Evolutionary conservation across 371 early-diverging fungal species (phyloP).

Genomic region (Phascolomyces articulosus): DNA sequence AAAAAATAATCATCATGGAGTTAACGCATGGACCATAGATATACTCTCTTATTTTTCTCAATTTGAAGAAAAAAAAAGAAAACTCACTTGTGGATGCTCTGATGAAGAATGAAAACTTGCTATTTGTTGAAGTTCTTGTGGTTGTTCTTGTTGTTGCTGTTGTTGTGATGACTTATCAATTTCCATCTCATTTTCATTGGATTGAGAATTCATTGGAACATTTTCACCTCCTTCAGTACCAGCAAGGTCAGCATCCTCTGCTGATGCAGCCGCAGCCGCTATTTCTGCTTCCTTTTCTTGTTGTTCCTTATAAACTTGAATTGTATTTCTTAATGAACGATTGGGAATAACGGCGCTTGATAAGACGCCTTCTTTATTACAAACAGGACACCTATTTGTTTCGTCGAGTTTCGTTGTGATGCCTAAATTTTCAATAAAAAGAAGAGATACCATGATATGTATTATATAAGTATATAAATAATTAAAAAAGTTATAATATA

Average conservation of each 20-base stretch:
- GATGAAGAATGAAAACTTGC: too few relatives aligned
- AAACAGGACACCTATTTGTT: constrained; percentile 36
- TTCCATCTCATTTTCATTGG: not conserved
- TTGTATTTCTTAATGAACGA: constrained; percentile 34
- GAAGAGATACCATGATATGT: not conserved
- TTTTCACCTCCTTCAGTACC: too few relatives aligned
- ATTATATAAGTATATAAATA: too few relatives aligned
- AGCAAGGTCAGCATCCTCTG: not conserved
- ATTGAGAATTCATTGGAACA: too few relatives aligned
- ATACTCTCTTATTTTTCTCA: too few relatives aligned
- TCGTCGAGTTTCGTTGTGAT: constrained; percentile 33
- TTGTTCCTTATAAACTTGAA: constrained; percentile 32
- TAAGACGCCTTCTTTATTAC: constrained; percentile 32
- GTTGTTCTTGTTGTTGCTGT: not conserved
- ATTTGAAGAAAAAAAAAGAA: too few relatives aligned
- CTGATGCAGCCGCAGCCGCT: constrained; percentile 18
- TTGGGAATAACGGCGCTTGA: constrained; percentile 39
- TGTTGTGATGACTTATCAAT: not conserved
- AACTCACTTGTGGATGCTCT: too few relatives aligned
- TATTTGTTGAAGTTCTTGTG: too few relatives aligned
- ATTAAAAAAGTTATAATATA: too few relatives aligned
- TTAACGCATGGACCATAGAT: too few relatives aligned
- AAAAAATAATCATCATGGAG: too few relatives aligned
- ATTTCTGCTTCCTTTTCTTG: constrained; percentile 24
- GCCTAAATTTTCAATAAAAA: constrained; percentile 23